Evolutionary conservation across 768 basidiomycete species (phyloP).

Genomic region (Macrolepiota dolichaula): DNA sequence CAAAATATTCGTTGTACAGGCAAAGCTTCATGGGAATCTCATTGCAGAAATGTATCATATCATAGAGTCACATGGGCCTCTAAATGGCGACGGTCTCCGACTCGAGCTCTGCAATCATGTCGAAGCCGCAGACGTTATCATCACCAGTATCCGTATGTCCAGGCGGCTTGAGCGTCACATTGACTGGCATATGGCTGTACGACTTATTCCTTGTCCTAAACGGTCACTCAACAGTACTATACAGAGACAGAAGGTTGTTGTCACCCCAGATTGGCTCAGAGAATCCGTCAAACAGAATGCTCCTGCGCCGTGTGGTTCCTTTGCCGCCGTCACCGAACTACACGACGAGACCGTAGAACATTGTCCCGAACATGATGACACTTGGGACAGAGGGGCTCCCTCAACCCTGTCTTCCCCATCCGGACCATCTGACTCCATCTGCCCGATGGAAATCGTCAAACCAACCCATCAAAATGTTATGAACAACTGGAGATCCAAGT

Average conservation of each 20-base stretch:
- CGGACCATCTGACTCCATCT: background rate
- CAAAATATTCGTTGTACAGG: conserved; percentile 34
- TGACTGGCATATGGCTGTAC: conserved; percentile 60
- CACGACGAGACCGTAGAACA: conserved; percentile 40
- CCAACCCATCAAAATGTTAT: conserved; percentile 20
- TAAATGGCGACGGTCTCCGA: conserved; percentile 10
- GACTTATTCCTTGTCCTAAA: conserved; percentile 20
- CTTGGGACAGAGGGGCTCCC: conserved; percentile 5
- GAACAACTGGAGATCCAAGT: conserved; percentile 37
- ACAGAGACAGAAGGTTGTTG: conserved; percentile 65
- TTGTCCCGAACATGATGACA: conserved; percentile 38
- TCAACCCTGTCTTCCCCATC: conserved; percentile 3
- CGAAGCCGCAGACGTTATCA: conserved; percentile 56
- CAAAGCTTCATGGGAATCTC: conserved; percentile 30
- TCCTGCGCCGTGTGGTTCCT: conserved; percentile 49
- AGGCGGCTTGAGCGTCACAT: conserved; percentile 70
- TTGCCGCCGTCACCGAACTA: conserved; percentile 53
- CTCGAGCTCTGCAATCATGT: conserved; percentile 35
- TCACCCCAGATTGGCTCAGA: conserved; percentile 69
- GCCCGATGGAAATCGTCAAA: conserved; percentile 11
- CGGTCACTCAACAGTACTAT: background rate
- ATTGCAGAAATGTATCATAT: conserved; percentile 33
- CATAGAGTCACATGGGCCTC: conserved; percentile 24
- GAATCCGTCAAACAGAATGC: conserved; percentile 47
- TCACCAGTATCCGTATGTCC: conserved; percentile 66